Base-by-base conservation (phyloP, 371 early-diverging fungal genomes). In the Batrachochytrium dendrobatidis region DNA sequence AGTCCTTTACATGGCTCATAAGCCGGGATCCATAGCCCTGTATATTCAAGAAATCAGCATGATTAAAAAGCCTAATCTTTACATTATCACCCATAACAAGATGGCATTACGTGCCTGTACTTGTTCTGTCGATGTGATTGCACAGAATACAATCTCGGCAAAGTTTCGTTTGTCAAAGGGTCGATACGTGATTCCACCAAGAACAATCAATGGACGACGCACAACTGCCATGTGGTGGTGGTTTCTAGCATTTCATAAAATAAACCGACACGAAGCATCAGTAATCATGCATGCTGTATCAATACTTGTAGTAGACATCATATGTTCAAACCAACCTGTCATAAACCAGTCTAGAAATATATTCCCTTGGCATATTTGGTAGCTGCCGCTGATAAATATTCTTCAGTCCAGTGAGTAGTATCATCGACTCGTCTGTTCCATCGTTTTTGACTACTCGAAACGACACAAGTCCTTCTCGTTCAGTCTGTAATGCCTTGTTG, bases 351-450 rank as follows among this genome's bases (percentile, higher is more conserved):
- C 96, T 81, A 0, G 95, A 86, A 61, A 99, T 99, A 65, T 99
- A 99, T 62, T 99, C 99, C 66, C 89, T 88, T 15, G 99, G 99
- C 99, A 99, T 99, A 60, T 97, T 98, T 12, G 99, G 99, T 52
- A 99, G 77, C 70, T 99, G 99, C 59, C 89, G 91, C 70, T 96
- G 95, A 72, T 98, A 97, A 35, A 99, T 86, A 67, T 87, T 90
- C 72, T 97, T 97, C 54, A 98, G 76, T 28, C 91, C 92, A 0
- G 98, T 90, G 58, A 99, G 76, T 28, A 93, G 69, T 7, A 89
- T 86, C 86, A 93, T 86, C 43, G 83, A 85, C 34, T 87, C 85
- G 26, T 82, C 80, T 4, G 65, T 53, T 3, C 84, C 84, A 69
- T 95, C 92, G 59, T 94, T 94, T 26, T 64, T 65, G 15, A 90